Evolutionary conservation across 352 stramenopile genomes (phyloP).

Genomic region (Discostella stelligera): DNA sequence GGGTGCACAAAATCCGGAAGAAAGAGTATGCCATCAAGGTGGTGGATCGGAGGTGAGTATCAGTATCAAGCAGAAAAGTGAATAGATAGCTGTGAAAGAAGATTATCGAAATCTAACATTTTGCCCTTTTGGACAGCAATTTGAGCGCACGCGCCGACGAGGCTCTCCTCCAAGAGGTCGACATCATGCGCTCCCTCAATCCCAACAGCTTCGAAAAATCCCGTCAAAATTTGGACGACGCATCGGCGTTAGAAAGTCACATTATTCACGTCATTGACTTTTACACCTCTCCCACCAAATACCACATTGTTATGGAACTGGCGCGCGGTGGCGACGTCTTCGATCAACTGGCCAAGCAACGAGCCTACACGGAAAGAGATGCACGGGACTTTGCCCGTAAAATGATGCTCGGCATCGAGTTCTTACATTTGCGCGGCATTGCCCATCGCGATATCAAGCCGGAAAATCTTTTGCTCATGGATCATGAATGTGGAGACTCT

Average conservation of each 20-base stretch:
- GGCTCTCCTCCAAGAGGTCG: constrained; percentile 64
- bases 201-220: constrained; percentile 20
- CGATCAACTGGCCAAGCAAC: constrained; percentile 91
- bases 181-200: constrained; percentile 51
- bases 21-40: constrained; percentile 72
- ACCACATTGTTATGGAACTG: constrained; percentile 74
- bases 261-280: constrained; percentile 76
- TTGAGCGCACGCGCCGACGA: constrained; percentile 63
- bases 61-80: too few species aligned
- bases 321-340: constrained; percentile 89
- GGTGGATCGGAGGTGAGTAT: constrained; percentile 59
- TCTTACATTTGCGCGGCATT: constrained; percentile 86
- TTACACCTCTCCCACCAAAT: constrained; percentile 51
- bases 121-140: constrained; percentile 37
- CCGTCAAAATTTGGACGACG: constrained; percentile 9
- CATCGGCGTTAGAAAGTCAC: constrained; percentile 12
- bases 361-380: constrained; percentile 94
- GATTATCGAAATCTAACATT: neutral
- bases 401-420: constrained; percentile 89
- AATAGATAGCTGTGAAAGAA: neutral
- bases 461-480: constrained; percentile 82
- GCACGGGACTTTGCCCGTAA: constrained; percentile 88
- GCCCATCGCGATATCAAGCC: constrained; percentile 95
- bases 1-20: constrained; percentile 40
- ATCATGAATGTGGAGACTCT: constrained; percentile 40